Base-by-base conservation (phyloP, 306 rosid species). In the Castanea sativa region DNA sequence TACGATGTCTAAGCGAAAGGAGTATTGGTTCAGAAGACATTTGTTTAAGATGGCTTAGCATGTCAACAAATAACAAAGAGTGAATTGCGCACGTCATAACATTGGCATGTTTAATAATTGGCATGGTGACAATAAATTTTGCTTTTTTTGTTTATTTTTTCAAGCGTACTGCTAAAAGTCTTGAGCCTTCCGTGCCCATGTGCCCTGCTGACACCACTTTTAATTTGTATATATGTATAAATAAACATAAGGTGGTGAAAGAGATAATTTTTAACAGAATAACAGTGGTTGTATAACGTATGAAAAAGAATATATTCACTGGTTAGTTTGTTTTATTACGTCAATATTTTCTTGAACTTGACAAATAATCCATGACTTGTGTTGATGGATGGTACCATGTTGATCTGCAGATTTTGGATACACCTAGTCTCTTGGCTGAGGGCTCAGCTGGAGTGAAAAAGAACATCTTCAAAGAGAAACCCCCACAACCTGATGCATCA, bases 361-460 rank as follows among this genome's bases (percentile, higher is more conserved):
- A 18, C 10, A 32, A 7, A 6, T 49, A 1, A 30, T 30, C 71
- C 13, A 32, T 30, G 16, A 63, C n/a, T 32, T 65, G 49, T 65
- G 20, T 51, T 33, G n/a, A 14, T 59, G 73, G 21, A 43, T 33
- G 80, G 69, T 75, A 5, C 14, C 45, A 5, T 75, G 80, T 80
- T 79, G 71, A 76, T 68, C 27, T 82, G 81, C 85, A 92, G 94
- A 87, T 92, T 78, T 84, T 92, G 89, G 97, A 92, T n/a, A 88
- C 92, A 43, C 94, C 97, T 11, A 92, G 91, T 73, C 97, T 92
- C 32, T 75, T 92, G 83, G 83, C 89, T 6, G 92, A 85, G 79
- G 92, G 94, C 68, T 88, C 94, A 6, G 86, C 92, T 0, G 91
- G 94, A 57, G 81, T 88, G 82, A 90, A 86, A 75, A 92, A 85